A percentile compares a stretch with the other conserved stretches of the same genome.
Conservation (phyloP, 371 early-diverging fungal genomes). For the Apophysomyces variabilis region DNA sequence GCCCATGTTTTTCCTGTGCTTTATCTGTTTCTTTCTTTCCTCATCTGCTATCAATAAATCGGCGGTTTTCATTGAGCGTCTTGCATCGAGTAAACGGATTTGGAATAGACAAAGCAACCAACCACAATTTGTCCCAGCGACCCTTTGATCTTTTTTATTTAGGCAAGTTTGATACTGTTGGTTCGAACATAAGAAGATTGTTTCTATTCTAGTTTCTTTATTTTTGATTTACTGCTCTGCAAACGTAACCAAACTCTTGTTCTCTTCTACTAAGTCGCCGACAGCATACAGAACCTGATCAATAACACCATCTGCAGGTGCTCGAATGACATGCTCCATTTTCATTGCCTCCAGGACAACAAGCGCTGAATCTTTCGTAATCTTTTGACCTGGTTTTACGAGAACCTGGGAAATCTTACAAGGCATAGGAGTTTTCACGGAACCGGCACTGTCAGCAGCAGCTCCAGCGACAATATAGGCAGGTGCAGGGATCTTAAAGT, state of each 20-base stretch:
- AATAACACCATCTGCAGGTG: slow-evolving; percentile 80
- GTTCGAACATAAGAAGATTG: no score
- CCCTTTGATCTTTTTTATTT: background rate
- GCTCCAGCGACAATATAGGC: slow-evolving; percentile 53
- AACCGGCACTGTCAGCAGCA: slow-evolving; percentile 62
- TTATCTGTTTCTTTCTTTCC: background rate
- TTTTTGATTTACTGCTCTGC: slow-evolving; percentile 32
- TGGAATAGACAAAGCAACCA: background rate
- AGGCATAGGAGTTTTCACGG: slow-evolving; percentile 94
- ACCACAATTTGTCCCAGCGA: background rate
- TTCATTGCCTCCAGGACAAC: slow-evolving; percentile 97
- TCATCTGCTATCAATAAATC: slow-evolving; percentile 3
- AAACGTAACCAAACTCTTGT: slow-evolving; percentile 82
- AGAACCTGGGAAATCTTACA: slow-evolving; percentile 92
- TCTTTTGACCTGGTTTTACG: slow-evolving; percentile 80
- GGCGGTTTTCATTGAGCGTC: background rate
- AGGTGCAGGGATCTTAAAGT: slow-evolving; percentile 68
- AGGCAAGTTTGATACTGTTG: no score
- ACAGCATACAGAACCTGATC: slow-evolving; percentile 76
- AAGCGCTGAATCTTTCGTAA: slow-evolving; percentile 83
- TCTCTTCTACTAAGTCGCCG: slow-evolving; percentile 91
- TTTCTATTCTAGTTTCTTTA: background rate
- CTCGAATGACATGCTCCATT: slow-evolving; percentile 96
- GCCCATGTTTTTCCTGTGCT: background rate
- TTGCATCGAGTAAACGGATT: no score